A percentile compares a stretch with the other conserved stretches of the same genome.
Conservation (phyloP, 2,329 filamentous ascomycete species). For the Samsoniella hepiali region DNA sequence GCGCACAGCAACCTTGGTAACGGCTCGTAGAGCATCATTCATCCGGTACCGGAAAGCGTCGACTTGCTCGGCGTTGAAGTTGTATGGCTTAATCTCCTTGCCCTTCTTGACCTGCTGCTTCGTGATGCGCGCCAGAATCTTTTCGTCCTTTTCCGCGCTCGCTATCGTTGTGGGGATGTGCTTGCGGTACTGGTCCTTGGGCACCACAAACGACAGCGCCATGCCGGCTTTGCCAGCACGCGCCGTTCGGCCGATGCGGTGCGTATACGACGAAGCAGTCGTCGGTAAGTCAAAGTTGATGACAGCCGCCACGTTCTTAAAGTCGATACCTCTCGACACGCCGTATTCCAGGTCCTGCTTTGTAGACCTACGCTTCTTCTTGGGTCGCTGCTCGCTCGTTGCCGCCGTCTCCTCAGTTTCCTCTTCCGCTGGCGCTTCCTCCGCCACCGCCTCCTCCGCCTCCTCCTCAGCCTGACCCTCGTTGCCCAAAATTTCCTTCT, state of each 20-base stretch:
- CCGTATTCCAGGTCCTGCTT: constrained; percentile 84
- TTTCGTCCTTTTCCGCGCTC: constrained; percentile 78
- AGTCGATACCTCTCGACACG: constrained; percentile 90
- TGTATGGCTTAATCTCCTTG: constrained; percentile 82
- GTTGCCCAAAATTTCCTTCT: constrained; percentile 71
- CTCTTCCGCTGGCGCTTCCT: constrained; percentile 41
- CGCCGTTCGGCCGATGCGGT: constrained; percentile 90
- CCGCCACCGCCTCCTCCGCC: constrained; percentile 38
- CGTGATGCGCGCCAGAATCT: constrained; percentile 74
- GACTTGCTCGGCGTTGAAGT: constrained; percentile 91
- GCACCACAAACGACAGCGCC: constrained; percentile 92
- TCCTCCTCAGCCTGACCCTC: constrained; percentile 46
- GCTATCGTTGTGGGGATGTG: constrained; percentile 81
- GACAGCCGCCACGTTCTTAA: constrained; percentile 89
- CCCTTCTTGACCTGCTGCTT: constrained; percentile 75
- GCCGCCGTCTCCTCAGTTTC: constrained; percentile 27
- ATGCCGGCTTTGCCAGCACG: constrained; percentile 89
- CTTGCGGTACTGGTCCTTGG: constrained; percentile 76
- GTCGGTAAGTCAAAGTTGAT: constrained; percentile 95
- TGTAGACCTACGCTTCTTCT: constrained; percentile 63
- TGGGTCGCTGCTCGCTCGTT: constrained; percentile 31
- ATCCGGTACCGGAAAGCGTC: constrained; percentile 94
- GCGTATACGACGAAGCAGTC: constrained; percentile 89
- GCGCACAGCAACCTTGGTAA: constrained; percentile 84
- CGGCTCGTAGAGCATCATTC: constrained; percentile 84